Conservation (phyloP, 2,329 filamentous ascomycete species). For the Ceratocystis lukuohia region DNA sequence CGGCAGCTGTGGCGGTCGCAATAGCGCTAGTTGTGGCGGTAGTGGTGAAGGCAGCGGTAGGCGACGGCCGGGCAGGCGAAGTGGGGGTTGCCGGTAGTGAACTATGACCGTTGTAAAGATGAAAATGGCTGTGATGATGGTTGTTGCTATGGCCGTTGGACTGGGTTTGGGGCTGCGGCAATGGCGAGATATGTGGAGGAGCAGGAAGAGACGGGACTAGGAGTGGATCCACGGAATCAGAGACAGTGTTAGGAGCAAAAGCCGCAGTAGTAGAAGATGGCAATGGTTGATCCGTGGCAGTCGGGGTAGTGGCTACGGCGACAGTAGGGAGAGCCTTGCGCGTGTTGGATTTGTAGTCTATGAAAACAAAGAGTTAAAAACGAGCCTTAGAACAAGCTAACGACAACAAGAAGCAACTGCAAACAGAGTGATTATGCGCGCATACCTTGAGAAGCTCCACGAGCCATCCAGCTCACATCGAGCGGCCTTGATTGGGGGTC, state of each 20-base stretch:
- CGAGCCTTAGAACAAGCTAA: background rate
- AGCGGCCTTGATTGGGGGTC: conserved; percentile 62
- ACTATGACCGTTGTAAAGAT: background rate
- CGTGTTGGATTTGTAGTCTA: conserved; percentile 9
- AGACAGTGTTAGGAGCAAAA: background rate
- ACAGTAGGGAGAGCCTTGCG: background rate
- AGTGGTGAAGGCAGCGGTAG: background rate
- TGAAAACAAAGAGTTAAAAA: background rate
- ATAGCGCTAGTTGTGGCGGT: background rate
- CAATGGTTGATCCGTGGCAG: background rate
- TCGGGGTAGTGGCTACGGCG: background rate
- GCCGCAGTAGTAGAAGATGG: background rate
- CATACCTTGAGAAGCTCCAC: conserved; percentile 70
- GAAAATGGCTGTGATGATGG: background rate
- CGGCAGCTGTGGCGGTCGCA: conserved; percentile 3
- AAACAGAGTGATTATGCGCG: background rate
- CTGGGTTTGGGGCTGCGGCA: background rate
- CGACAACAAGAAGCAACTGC: background rate
- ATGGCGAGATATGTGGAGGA: background rate
- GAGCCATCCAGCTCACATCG: conserved; percentile 80
- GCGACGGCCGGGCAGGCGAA: background rate
- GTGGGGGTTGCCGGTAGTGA: background rate
- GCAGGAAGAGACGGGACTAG: background rate
- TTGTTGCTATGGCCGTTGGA: background rate
- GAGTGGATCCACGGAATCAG: background rate